Evolutionary conservation across 2,329 filamentous ascomycete species (phyloP).

Genomic region (Alternaria brassicicola): DNA sequence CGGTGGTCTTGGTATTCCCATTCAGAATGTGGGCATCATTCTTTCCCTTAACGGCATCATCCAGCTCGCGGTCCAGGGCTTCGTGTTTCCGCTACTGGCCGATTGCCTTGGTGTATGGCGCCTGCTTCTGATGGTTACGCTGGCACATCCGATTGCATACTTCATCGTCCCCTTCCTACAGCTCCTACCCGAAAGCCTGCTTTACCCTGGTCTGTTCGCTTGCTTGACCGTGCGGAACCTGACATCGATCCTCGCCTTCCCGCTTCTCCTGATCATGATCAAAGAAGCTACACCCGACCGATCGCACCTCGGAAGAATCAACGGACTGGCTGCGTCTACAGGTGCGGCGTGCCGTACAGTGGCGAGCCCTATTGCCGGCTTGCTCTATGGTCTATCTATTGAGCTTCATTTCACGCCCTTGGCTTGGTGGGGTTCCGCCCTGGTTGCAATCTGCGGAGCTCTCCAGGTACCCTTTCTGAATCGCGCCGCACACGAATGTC

Average conservation of each 20-base stretch:
- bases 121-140: conserved; percentile 67
- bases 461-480: conserved; percentile 63
- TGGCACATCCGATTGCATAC: conserved; percentile 71
- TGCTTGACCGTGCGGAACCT: conserved; percentile 70
- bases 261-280: conserved; percentile 71
- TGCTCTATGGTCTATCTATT: conserved; percentile 68
- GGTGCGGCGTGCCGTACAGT: conserved; percentile 74
- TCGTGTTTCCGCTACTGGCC: conserved; percentile 71
- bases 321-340: conserved; percentile 72
- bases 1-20: conserved; percentile 70
- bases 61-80: conserved; percentile 73
- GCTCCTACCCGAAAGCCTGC: conserved; percentile 59
- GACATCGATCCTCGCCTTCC: conserved; percentile 71
- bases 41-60: conserved; percentile 73
- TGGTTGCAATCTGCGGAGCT: conserved; percentile 62
- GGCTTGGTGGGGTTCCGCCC: conserved; percentile 66
- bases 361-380: conserved; percentile 70
- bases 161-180: conserved; percentile 72
- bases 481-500: conserved; percentile 51
- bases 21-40: conserved; percentile 70
- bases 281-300: conserved; percentile 72
- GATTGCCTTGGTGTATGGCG: conserved; percentile 70
- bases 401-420: conserved; percentile 64
- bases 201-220: conserved; percentile 69
- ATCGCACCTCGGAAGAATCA: conserved; percentile 70